phyloP scores from a whole-genome alignment of 805 yeast genomes.

The Candida xyloterini region DNA sequence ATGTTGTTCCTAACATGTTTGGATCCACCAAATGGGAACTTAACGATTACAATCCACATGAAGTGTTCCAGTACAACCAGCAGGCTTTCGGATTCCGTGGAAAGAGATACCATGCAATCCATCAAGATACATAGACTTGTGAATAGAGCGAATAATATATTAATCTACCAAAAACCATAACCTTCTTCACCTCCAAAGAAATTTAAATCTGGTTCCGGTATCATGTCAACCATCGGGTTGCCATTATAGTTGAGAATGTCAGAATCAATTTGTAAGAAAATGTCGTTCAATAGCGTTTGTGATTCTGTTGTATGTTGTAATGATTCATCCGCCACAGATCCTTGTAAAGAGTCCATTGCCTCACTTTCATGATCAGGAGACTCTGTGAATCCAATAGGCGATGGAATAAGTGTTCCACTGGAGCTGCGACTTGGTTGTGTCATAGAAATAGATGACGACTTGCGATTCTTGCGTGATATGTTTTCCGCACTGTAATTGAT shows the following conservation, averaged over 20 bases:
- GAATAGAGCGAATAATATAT: constrained; percentile 9
- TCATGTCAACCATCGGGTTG: constrained; percentile 15
- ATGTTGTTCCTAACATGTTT: constrained; percentile 67
- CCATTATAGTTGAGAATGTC: constrained; percentile 29
- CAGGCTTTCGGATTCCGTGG: constrained; percentile 91
- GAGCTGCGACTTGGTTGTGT: constrained; percentile 6
- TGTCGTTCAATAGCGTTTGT: constrained; percentile 27
- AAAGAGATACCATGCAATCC: constrained; percentile 88
- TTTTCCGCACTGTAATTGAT: constrained; percentile 26
- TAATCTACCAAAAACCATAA: constrained; percentile 28
- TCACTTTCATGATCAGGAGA: not conserved
- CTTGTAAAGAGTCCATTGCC: not conserved
- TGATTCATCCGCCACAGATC: constrained; percentile 1
- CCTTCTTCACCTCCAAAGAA: constrained; percentile 27
- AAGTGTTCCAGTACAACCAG: constrained; percentile 89
- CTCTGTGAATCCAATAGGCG: constrained; percentile 31
- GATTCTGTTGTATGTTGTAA: constrained; percentile 15
- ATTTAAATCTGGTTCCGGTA: constrained; percentile 11
- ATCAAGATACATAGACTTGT: constrained; percentile 18
- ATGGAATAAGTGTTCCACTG: constrained; percentile 25
- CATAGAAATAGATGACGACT: not conserved
- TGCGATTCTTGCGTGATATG: constrained; percentile 10
- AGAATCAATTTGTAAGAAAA: constrained; percentile 32
- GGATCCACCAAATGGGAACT: constrained; percentile 93
- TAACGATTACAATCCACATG: constrained; percentile 89